Conservation (phyloP, 2,329 filamentous ascomycete genomes). For the Pyrenochaeta sp. region DNA sequence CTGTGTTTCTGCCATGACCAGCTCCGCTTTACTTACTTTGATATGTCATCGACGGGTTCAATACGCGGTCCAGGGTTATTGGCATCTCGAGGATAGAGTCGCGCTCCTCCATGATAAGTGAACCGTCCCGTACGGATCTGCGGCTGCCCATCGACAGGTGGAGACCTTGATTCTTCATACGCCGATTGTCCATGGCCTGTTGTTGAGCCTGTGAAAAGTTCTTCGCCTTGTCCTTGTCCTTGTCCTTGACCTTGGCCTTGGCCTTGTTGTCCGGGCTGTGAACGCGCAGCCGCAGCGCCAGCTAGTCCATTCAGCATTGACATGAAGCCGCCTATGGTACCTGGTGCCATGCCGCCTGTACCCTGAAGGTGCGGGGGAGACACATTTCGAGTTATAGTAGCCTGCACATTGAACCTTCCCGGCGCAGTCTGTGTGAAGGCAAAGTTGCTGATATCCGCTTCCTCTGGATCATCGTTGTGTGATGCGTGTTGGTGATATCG, state of each 20-base stretch:
- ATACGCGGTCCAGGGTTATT: conserved; percentile 57
- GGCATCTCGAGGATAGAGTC: conserved; percentile 60
- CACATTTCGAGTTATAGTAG: conserved; percentile 44
- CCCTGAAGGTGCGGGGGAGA: conserved; percentile 29
- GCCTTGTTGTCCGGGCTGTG: no score
- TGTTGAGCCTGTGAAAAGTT: conserved; percentile 17
- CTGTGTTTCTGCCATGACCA: not conserved
- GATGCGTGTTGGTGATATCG: conserved; percentile 56
- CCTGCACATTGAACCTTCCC: conserved; percentile 43
- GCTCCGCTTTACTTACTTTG: conserved; percentile 51
- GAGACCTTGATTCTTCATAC: conserved; percentile 22
- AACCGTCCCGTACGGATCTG: conserved; percentile 31
- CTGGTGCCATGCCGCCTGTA: conserved; percentile 27
- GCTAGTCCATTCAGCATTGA: conserved; percentile 57
- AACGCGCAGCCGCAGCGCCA: conserved; percentile 45
- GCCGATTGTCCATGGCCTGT: conserved; percentile 16
- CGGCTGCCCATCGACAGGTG: conserved; percentile 17
- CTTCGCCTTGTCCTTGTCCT: conserved; percentile 25
- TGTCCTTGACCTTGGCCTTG: conserved; percentile 19
- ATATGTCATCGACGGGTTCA: conserved; percentile 57
- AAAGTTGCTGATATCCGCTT: conserved; percentile 58
- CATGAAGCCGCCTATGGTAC: conserved; percentile 51
- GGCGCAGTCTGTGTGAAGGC: conserved; percentile 50
- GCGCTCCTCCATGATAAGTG: conserved; percentile 42
- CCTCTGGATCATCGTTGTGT: conserved; percentile 58